phyloP scores from a whole-genome alignment of 768 basidiomycete genomes.

The Cyclocybe cylindracea region DNA sequence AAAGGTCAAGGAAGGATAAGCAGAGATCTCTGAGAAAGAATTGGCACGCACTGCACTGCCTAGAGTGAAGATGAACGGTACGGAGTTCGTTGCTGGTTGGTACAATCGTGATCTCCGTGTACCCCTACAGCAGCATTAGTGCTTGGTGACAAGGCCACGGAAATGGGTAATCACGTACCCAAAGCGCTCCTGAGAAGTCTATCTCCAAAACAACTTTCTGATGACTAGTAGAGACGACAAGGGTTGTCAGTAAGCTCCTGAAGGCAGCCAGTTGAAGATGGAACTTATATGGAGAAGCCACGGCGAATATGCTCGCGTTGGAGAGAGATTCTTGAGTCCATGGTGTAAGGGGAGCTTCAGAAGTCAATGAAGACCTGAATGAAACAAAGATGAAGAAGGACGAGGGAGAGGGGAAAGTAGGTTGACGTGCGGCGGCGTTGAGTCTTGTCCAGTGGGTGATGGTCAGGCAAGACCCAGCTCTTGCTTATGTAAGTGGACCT shows the following conservation, averaged over 20 bases:
- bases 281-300: slow-evolving; percentile 89
- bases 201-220: slow-evolving; percentile 96
- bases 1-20: not conserved
- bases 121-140: slow-evolving; percentile 60
- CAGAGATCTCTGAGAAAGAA: not conserved
- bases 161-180: slow-evolving; percentile 50
- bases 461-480: slow-evolving; percentile 30
- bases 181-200: slow-evolving; percentile 85
- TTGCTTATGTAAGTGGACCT: slow-evolving; percentile 35
- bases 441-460: slow-evolving; percentile 26
- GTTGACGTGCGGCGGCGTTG: slow-evolving; percentile 18
- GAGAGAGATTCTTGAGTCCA: slow-evolving; percentile 56
- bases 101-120: slow-evolving; percentile 88
- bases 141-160: slow-evolving; percentile 5
- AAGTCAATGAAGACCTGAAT: slow-evolving; percentile 27
- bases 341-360: slow-evolving; percentile 24
- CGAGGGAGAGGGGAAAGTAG: slow-evolving; percentile 11
- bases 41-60: slow-evolving; percentile 74
- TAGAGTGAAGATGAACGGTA: slow-evolving; percentile 85
- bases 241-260: slow-evolving; percentile 38
- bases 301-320: slow-evolving; percentile 80
- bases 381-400: slow-evolving; percentile 13
- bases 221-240: slow-evolving; percentile 76
- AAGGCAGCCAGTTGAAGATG: slow-evolving; percentile 23
- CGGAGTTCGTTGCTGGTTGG: slow-evolving; percentile 79